These are phyloP conservation scores for Amanita molliuscula DNA, from an alignment of 768 basidiomycete species.

Conservation along the genomic window DNA sequence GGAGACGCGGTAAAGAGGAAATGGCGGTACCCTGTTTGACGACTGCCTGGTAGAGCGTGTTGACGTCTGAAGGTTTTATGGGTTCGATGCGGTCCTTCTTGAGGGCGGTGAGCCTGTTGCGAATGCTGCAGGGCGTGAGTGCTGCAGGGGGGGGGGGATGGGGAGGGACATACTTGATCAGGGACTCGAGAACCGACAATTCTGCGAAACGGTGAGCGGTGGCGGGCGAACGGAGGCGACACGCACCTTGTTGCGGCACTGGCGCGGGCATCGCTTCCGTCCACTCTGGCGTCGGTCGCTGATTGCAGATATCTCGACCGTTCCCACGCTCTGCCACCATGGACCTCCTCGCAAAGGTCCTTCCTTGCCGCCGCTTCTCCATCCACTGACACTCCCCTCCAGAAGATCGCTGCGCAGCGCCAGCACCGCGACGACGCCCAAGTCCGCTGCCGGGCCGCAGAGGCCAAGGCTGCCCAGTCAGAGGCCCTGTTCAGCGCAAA, in stretches of 20 bases:
- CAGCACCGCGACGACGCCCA: slow-evolving; percentile 13
- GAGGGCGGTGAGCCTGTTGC: slow-evolving; percentile 88
- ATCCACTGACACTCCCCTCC: neutral
- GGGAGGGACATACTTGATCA: slow-evolving; percentile 62
- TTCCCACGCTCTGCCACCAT: slow-evolving; percentile 2
- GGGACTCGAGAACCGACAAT: slow-evolving; percentile 86
- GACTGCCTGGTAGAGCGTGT: slow-evolving; percentile 84
- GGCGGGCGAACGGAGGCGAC: neutral
- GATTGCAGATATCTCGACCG: neutral
- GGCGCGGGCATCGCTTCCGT: slow-evolving; percentile 43
- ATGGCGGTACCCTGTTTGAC: slow-evolving; percentile 72
- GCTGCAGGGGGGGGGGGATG: slow-evolving; percentile 9
- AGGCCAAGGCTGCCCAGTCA: slow-evolving; percentile 12
- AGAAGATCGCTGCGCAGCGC: neutral
- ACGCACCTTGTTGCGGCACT: slow-evolving; percentile 70
- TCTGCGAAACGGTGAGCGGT: slow-evolving; percentile 33
- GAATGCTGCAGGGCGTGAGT: slow-evolving; percentile 50
- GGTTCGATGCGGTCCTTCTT: slow-evolving; percentile 91
- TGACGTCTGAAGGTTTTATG: slow-evolving; percentile 89
- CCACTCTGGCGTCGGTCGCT: no score
- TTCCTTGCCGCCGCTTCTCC: neutral
- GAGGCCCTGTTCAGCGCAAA: slow-evolving; percentile 14
- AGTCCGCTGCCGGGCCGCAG: slow-evolving; percentile 17
- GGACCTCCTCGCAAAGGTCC: slow-evolving; percentile 2
- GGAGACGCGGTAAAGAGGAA: neutral